A percentile compares a stretch with the other conserved stretches of the same genome.
Conservation (phyloP, 768 basidiomycete species). For the Leccinum arenicola region DNA sequence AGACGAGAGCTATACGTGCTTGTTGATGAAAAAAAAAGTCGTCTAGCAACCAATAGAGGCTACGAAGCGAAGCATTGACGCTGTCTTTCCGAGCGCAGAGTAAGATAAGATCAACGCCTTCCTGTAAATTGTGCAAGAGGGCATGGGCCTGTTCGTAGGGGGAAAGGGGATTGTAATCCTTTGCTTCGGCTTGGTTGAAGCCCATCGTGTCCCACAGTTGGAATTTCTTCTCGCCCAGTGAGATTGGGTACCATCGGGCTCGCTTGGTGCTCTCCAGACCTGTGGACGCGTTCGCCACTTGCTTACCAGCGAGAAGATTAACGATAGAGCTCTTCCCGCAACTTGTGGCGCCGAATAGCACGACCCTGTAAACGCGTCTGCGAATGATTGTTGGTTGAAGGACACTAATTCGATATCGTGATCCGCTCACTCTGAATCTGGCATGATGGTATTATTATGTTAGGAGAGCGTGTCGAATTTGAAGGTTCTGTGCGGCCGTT, state of each 20-base stretch:
- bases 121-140: constrained; percentile 32
- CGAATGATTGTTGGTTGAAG: constrained; percentile 2
- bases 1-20: constrained; percentile 37
- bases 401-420: background rate
- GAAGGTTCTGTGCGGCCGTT: background rate
- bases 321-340: constrained; percentile 31
- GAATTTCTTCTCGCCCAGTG: constrained; percentile 20
- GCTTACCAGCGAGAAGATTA: constrained; percentile 26
- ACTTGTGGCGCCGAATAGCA: constrained; percentile 26
- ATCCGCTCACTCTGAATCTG: constrained; percentile 15
- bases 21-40: constrained; percentile 36
- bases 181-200: constrained; percentile 25
- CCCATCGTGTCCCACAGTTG: constrained; percentile 35
- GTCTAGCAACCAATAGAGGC: constrained; percentile 38
- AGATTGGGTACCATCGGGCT: constrained; percentile 20
- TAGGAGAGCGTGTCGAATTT: background rate
- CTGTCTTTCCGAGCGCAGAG: constrained; percentile 38
- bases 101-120: constrained; percentile 39
- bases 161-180: constrained; percentile 11
- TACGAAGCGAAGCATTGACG: constrained; percentile 32
- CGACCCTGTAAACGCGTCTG: constrained; percentile 25
- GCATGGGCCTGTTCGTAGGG: constrained; percentile 30
- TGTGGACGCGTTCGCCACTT: constrained; percentile 28
- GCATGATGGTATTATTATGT: constrained; percentile 4
- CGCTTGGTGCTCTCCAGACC: constrained; percentile 32